These are phyloP conservation scores for Colletotrichum phormii DNA, from an alignment of 2,329 filamentous ascomycete genomes.

Conservation along the genomic window DNA sequence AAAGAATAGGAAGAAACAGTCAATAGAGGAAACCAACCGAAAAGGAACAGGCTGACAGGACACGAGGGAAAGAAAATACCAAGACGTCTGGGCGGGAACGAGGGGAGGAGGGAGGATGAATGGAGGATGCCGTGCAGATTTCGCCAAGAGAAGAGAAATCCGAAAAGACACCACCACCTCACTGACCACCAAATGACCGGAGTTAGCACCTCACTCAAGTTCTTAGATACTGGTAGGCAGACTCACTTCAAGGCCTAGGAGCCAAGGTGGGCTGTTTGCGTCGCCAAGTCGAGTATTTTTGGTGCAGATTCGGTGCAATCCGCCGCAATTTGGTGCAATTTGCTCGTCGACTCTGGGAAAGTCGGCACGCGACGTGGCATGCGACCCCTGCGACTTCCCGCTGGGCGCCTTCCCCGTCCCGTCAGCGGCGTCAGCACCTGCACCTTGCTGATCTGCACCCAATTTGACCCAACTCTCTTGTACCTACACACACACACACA, in stretches of 20 bases:
- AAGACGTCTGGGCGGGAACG: conserved; percentile 4
- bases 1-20: not conserved
- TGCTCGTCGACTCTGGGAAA: conserved; percentile 25
- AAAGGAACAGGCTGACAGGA: not conserved
- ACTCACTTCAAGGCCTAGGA: not conserved
- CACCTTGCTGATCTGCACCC: not conserved
- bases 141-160: not conserved
- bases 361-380: conserved; percentile 35
- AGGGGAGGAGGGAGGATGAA: not conserved
- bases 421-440: conserved; percentile 16
- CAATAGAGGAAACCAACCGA: not conserved
- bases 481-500: too few relatives aligned
- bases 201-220: not conserved
- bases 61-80: not conserved
- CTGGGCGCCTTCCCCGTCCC: conserved; percentile 11
- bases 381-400: conserved; percentile 24
- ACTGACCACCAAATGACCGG: not conserved
- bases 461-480: too few relatives aligned
- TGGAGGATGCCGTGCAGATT: not conserved
- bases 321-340: not conserved
- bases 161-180: not conserved
- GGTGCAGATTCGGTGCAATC: not conserved
- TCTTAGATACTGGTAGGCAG: not conserved
- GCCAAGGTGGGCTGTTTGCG: conserved; percentile 3
- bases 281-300: conserved; percentile 17